Evolutionary conservation across 306 rosid species (phyloP).

Genomic region (Quercus agrifolia): DNA sequence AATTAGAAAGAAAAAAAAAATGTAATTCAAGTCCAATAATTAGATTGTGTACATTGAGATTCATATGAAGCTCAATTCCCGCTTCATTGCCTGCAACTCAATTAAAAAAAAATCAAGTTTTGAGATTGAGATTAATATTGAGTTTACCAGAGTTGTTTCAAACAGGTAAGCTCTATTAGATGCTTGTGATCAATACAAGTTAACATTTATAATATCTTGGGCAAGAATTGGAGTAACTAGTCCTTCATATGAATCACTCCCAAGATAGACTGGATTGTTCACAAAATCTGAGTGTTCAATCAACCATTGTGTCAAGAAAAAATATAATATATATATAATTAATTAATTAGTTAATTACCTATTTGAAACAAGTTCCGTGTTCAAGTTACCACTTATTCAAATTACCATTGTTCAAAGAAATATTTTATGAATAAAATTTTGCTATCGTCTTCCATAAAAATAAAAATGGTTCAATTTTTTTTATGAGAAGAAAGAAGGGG

Average conservation of each 20-base stretch:
- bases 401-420: no score
- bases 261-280: slow-evolving; percentile 15
- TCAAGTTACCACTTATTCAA: no score
- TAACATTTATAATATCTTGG: slow-evolving; percentile 23
- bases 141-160: neutral
- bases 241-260: slow-evolving; percentile 29
- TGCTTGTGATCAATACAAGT: neutral
- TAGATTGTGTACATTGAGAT: slow-evolving; percentile 15
- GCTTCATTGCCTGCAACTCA: slow-evolving; percentile 19
- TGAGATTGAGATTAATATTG: neutral
- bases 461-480: no score
- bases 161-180: no score
- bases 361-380: no score
- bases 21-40: neutral
- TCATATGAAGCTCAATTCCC: slow-evolving; percentile 4
- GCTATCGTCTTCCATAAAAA: no score
- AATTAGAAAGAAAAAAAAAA: no score
- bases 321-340: no score
- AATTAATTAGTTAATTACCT: no score
- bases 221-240: slow-evolving; percentile 17
- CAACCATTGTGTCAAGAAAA: slow-evolving; percentile 8
- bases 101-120: neutral
- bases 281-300: slow-evolving; percentile 10
- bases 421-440: no score
- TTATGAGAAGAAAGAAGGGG: no score